Percentiles rank a stretch among this genome's conserved stretches.
phyloP scores from a whole-genome alignment of 495 filamentous ascomycete genomes.

The Wilcoxina mikolae region DNA sequence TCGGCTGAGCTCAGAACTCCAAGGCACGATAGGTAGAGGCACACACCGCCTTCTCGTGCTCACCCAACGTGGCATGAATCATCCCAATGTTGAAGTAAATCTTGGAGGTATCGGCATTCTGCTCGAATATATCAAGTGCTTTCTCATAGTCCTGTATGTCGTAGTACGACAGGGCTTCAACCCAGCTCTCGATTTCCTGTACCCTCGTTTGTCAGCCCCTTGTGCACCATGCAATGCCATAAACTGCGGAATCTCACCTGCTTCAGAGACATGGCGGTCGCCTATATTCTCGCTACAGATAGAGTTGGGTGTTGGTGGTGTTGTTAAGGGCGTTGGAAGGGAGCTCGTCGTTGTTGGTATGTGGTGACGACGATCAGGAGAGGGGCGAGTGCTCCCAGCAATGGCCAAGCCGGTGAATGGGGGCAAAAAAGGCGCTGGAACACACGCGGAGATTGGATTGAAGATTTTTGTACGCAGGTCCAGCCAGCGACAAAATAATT shows the following conservation, averaged over 20 bases:
- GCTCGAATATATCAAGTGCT: slow-evolving; percentile 63
- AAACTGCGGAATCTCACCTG: slow-evolving; percentile 41
- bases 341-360: neutral
- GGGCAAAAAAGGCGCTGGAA: neutral
- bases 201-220: no score
- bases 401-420: neutral
- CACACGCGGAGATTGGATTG: neutral
- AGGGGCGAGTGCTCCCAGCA: neutral
- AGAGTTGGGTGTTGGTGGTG: neutral
- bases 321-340: neutral
- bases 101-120: slow-evolving; percentile 89
- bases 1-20: neutral
- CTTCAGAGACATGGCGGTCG: slow-evolving; percentile 53
- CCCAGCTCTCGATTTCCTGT: slow-evolving; percentile 99
- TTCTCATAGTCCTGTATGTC: slow-evolving; percentile 94
- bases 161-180: slow-evolving; percentile 76
- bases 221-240: no score
- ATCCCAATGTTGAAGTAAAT: slow-evolving; percentile 98
- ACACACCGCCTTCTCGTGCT: slow-evolving; percentile 88
- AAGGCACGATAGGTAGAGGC: neutral
- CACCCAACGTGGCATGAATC: slow-evolving; percentile 92
- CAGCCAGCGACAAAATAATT: slow-evolving; percentile 6
- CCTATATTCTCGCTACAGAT: neutral
- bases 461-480: neutral
- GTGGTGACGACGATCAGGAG: slow-evolving; percentile 10